A percentile compares a stretch with the other conserved stretches of the same genome.
These are phyloP conservation scores for Chrysanthemum makinoi DNA, from an alignment of 129 eudicot genomes.

Conservation along the genomic window DNA sequence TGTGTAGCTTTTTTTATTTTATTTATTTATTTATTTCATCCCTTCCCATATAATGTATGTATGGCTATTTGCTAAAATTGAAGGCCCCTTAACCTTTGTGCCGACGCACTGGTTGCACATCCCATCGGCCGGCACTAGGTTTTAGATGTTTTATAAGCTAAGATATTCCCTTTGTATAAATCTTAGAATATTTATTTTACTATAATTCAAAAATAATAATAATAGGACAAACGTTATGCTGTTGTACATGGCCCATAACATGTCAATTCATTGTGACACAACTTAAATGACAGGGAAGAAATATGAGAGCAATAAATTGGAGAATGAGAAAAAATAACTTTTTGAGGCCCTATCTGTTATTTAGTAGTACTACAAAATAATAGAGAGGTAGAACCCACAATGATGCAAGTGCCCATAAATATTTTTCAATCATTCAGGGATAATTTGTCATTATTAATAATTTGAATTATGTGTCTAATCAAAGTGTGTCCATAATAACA, in stretches of 20 bases:
- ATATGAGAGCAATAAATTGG: not conserved
- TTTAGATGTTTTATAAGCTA: too few relatives aligned
- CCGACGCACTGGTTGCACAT: too few relatives aligned
- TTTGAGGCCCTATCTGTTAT: not conserved
- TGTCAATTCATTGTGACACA: not conserved
- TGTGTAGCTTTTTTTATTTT: too few relatives aligned
- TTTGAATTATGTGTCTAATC: too few relatives aligned
- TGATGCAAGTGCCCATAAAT: slow-evolving; percentile 7
- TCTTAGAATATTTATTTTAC: not conserved
- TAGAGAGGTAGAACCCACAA: slow-evolving; percentile 21
- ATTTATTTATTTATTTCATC: too few relatives aligned
- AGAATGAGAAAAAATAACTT: not conserved
- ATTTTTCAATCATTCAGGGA: slow-evolving; percentile 9
- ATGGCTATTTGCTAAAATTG: too few relatives aligned
- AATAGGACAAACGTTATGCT: not conserved
- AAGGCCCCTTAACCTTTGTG: too few relatives aligned
- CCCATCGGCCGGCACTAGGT: too few relatives aligned
- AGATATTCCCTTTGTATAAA: not conserved
- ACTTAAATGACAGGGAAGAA: not conserved
- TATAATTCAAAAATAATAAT: too few relatives aligned
- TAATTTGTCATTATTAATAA: slow-evolving; percentile 9
- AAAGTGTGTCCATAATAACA: too few relatives aligned
- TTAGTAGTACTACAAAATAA: slow-evolving; percentile 19
- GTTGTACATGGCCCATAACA: slow-evolving; percentile 4
- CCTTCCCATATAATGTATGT: too few relatives aligned